Evolutionary conservation across 2,329 filamentous ascomycete species (phyloP).

Genomic region (Alternaria consortialis): DNA sequence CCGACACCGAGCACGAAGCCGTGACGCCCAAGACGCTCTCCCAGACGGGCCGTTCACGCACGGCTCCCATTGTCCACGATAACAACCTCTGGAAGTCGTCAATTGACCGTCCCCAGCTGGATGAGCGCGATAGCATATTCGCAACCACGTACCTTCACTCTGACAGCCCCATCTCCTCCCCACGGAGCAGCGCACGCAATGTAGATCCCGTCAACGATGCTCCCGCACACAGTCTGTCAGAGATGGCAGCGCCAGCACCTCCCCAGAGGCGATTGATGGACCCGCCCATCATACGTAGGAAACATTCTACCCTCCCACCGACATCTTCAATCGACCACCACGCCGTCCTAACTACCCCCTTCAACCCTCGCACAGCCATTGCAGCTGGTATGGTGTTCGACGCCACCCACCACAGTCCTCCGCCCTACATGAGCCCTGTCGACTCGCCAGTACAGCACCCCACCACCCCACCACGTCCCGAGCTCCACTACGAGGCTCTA

Average conservation of each 20-base stretch:
- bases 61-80: constrained; percentile 46
- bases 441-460: constrained; percentile 48
- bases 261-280: constrained; percentile 46
- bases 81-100: constrained; percentile 47
- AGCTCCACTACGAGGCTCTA: constrained; percentile 36
- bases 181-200: constrained; percentile 42
- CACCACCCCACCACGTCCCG: constrained; percentile 38
- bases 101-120: constrained; percentile 61
- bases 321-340: constrained; percentile 43
- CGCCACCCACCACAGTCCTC: constrained; percentile 40
- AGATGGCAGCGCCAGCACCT: constrained; percentile 43
- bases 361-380: constrained; percentile 39
- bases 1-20: constrained; percentile 23
- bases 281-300: constrained; percentile 42
- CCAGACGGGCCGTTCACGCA: constrained; percentile 51
- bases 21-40: constrained; percentile 48
- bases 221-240: constrained; percentile 33
- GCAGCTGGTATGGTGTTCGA: constrained; percentile 33
- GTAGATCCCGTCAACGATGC: constrained; percentile 37
- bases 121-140: constrained; percentile 70
- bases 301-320: constrained; percentile 36
- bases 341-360: constrained; percentile 42
- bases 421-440: constrained; percentile 51
- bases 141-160: constrained; percentile 67
- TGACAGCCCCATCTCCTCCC: constrained; percentile 56